These are phyloP conservation scores for Arachis hypogaea DNA, from an alignment of 306 rosid species.

Conservation along the genomic window DNA sequence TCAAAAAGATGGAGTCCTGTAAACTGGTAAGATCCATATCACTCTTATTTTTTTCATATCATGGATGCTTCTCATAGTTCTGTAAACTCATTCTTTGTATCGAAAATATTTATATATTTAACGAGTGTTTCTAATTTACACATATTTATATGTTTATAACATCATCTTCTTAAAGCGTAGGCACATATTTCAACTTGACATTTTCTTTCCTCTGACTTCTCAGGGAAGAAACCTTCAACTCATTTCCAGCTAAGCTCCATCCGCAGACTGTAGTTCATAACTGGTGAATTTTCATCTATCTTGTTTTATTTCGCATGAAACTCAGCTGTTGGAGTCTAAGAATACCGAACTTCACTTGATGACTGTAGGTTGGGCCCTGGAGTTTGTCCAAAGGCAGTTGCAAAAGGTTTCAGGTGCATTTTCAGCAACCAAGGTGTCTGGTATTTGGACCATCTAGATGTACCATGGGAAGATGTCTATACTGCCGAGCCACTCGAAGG, in stretches of 20 bases:
- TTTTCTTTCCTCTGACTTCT: constrained; percentile 40
- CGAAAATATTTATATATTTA: not conserved
- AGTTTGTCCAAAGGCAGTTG: constrained; percentile 89
- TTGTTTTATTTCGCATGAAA: constrained; percentile 27
- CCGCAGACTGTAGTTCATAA: constrained; percentile 91
- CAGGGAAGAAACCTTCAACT: constrained; percentile 97
- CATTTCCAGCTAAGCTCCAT: constrained; percentile 72
- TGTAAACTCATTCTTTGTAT: not conserved
- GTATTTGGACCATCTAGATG: constrained; percentile 95
- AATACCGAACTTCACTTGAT: constrained; percentile 25
- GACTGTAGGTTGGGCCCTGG: constrained; percentile 75
- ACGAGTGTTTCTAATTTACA: not conserved
- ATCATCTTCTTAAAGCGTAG: constrained; percentile 5
- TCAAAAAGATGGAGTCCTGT: constrained; percentile 87
- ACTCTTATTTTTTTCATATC: not conserved
- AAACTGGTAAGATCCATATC: constrained; percentile 73
- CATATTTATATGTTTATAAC: constrained; percentile 6
- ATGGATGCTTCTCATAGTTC: constrained; percentile 2
- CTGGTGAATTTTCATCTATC: constrained; percentile 63
- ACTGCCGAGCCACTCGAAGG: constrained; percentile 89
- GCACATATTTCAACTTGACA: constrained; percentile 16
- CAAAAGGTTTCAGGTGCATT: constrained; percentile 86
- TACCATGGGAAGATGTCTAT: constrained; percentile 76
- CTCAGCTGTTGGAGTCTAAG: constrained; percentile 25
- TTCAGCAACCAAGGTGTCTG: constrained; percentile 92